These are phyloP conservation scores for Suhomyces anneliseae DNA, from an alignment of 1,139 yeast genomes.

Conservation along the genomic window DNA sequence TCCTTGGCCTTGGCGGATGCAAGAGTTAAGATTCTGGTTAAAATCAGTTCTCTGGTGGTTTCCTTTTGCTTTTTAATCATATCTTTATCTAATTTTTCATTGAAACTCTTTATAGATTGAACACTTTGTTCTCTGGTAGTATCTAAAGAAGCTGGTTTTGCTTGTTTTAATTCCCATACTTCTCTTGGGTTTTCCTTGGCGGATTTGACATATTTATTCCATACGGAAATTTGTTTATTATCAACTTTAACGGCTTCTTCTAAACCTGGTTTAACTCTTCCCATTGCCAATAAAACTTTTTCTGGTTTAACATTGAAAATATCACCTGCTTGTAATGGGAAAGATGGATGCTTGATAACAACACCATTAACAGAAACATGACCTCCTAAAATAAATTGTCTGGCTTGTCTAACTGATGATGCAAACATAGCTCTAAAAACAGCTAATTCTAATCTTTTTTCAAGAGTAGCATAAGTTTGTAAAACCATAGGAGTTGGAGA, in stretches of 20 bases:
- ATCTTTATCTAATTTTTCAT: slow-evolving; percentile 26
- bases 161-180: slow-evolving; percentile 55
- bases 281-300: slow-evolving; percentile 81
- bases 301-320: slow-evolving; percentile 83
- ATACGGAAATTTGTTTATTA: slow-evolving; percentile 65
- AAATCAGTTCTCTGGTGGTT: slow-evolving; percentile 47
- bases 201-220: slow-evolving; percentile 68
- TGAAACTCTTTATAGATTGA: slow-evolving; percentile 24
- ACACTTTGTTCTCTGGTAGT: slow-evolving; percentile 16
- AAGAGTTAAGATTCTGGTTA: slow-evolving; percentile 38
- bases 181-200: slow-evolving; percentile 60
- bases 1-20: slow-evolving; percentile 16
- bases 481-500: slow-evolving; percentile 73
- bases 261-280: slow-evolving; percentile 76
- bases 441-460: slow-evolving; percentile 86
- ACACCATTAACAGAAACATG: slow-evolving; percentile 85
- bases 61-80: slow-evolving; percentile 42
- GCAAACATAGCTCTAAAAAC: slow-evolving; percentile 92
- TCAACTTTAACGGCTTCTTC: slow-evolving; percentile 68
- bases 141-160: slow-evolving; percentile 43
- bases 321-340: slow-evolving; percentile 79
- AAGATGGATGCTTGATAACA: slow-evolving; percentile 75
- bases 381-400: slow-evolving; percentile 82
- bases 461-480: slow-evolving; percentile 87
- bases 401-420: slow-evolving; percentile 89